Base-by-base conservation (phyloP, 2,329 filamentous ascomycete species). In the Talaromyces sp. region DNA sequence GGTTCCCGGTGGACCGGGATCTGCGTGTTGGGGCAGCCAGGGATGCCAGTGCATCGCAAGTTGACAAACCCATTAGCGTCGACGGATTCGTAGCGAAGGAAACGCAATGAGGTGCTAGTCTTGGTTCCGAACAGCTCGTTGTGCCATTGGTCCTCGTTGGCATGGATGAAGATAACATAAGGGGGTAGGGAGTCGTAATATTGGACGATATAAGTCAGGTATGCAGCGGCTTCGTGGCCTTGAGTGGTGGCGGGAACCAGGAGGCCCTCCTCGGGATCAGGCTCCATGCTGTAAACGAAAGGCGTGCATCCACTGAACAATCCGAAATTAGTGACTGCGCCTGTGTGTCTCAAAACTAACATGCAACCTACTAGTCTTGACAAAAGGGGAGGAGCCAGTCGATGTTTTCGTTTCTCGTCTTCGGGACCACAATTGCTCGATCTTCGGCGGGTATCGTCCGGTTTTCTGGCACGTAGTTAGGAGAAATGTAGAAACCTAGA, bases 161-260 rank as follows among this genome's bases (percentile, higher is more conserved):
- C 80, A 68, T 88, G 86, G 71, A 85, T 81, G 73, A 89, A 86
- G 65, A 88, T 81, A 33, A 78, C 77, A 63, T 87, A 78, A 59
- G 86, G 84, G 2, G 84, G 80, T 4, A 88, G 78, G 3, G 77
- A 67, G 64, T 87, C 79, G 73, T 88, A 88, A 70, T 83, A 80
- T 69, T 86, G 84, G 67, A 86, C 81, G 67, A 88, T 80, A 71
- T 85, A 87, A 44, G 80, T 83, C 42, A 87, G 77, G 69, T 88
- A 88, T 8, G 85, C 80, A 74, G 85, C 82, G 36, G 83, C 85
- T 72, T 88, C 86, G 67, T 86, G 83, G 36, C 86, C 86, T 70
- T 86, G 66, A 39, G 63, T 68, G 28, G 70, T 70, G 28, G 65
- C 64, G 5, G 71, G 69, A 28, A 66, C n/a, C 47, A 70, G 67